Conservation (phyloP, 345 rosid species). For the Hibiscus mutabilis region DNA sequence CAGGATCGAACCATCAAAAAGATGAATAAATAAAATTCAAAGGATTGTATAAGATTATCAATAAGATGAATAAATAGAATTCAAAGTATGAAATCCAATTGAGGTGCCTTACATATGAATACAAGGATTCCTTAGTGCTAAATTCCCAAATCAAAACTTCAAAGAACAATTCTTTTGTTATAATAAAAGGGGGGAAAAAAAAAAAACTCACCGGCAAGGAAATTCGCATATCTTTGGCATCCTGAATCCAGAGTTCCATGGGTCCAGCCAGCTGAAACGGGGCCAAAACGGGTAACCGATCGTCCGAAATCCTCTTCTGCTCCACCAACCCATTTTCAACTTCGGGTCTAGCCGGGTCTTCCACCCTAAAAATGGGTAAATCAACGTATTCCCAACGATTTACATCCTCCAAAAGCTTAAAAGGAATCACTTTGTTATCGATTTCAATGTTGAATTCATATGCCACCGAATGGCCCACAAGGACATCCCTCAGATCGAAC, state of each 20-base stretch:
- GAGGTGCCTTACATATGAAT: neutral
- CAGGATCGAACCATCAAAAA: constrained; percentile 18
- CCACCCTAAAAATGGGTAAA: constrained; percentile 63
- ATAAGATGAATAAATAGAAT: too few relatives aligned
- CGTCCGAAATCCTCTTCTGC: constrained; percentile 25
- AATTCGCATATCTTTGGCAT: constrained; percentile 71
- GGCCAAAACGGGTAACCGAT: constrained; percentile 58
- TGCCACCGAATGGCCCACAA: constrained; percentile 79
- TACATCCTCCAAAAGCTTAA: constrained; percentile 89
- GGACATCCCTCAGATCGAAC: constrained; percentile 74
- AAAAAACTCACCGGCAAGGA: constrained; percentile 53
- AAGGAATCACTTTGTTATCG: constrained; percentile 57
- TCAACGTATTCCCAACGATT: constrained; percentile 83
- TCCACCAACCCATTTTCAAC: constrained; percentile 31
- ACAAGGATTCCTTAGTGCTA: neutral
- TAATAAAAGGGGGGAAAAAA: neutral
- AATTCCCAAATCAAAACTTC: neutral
- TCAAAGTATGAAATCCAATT: neutral
- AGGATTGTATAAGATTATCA: neutral
- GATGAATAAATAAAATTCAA: neutral
- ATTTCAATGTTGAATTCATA: constrained; percentile 77
- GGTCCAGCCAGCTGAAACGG: constrained; percentile 97
- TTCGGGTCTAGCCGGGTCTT: constrained; percentile 24
- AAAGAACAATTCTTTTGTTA: neutral
- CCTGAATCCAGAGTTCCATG: constrained; percentile 94